Evolutionary conservation across 106 monocot species (phyloP).

Genomic region (Chionographis japonica): DNA sequence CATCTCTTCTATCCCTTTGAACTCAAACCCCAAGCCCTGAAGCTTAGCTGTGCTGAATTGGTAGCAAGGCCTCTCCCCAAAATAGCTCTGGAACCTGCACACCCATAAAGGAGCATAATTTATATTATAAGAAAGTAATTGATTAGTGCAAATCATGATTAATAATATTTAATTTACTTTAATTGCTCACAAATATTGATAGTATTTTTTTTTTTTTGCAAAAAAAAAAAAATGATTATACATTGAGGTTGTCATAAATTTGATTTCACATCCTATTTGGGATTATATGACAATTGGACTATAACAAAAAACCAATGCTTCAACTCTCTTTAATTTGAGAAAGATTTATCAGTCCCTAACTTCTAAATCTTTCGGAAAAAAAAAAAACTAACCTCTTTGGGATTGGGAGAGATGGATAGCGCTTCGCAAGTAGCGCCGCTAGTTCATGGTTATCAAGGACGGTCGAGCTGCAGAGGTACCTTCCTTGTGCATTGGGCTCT

Average conservation of each 20-base stretch:
- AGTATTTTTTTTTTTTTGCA: no score
- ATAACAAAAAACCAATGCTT: no score
- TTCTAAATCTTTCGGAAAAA: neutral
- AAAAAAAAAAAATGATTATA: no score
- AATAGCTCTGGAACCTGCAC: slow-evolving; percentile 22
- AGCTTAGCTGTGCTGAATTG: slow-evolving; percentile 53
- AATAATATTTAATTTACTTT: no score
- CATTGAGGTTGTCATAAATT: no score
- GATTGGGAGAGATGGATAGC: slow-evolving; percentile 62
- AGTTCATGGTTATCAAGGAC: slow-evolving; percentile 67
- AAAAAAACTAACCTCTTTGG: slow-evolving; percentile 39
- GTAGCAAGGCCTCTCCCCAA: slow-evolving; percentile 22
- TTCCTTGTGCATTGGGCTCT: slow-evolving; percentile 43
- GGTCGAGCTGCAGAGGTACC: slow-evolving; percentile 72
- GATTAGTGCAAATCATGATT: neutral
- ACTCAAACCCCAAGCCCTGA: slow-evolving; percentile 48
- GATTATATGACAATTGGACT: no score
- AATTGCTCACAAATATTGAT: no score
- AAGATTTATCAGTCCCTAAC: neutral
- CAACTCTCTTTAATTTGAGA: no score
- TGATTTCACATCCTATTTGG: no score
- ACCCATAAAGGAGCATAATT: slow-evolving; percentile 2
- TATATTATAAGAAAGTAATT: slow-evolving; percentile 2
- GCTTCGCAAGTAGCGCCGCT: slow-evolving; percentile 23
- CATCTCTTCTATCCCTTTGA: slow-evolving; percentile 73